phyloP scores from a whole-genome alignment of 345 rosid genomes.

The Populus ilicifolia region DNA sequence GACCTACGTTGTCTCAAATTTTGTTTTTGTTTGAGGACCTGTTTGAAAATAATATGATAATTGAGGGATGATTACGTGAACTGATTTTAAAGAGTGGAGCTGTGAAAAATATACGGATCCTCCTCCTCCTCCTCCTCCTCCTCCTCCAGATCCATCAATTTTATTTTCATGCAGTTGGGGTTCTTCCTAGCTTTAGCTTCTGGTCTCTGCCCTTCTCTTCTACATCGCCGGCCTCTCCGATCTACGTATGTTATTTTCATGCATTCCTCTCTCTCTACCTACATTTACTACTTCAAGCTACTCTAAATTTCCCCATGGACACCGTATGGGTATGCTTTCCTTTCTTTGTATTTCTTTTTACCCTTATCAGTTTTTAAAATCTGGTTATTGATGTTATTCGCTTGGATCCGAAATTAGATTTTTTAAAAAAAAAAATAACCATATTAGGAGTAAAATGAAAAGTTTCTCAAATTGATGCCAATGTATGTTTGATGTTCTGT shows the following conservation, averaged over 20 bases:
- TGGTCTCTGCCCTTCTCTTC: conserved; percentile 74
- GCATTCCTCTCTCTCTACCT: neutral
- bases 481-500: neutral
- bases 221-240: conserved; percentile 73
- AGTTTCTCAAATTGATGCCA: neutral
- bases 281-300: conserved; percentile 22
- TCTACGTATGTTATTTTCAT: conserved; percentile 36
- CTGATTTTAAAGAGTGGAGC: neutral
- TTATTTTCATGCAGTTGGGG: conserved; percentile 44
- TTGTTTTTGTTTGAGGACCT: neutral
- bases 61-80: neutral
- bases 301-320: conserved; percentile 59
- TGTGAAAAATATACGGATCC: too few species aligned
- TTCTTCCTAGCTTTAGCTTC: conserved; percentile 57
- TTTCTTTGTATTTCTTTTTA: neutral
- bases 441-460: too few species aligned
- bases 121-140: neutral
- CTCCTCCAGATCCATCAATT: neutral
- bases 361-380: neutral
- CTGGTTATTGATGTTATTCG: neutral
- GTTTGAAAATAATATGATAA: neutral
- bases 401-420: too few species aligned
- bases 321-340: conserved; percentile 69
- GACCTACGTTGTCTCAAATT: neutral
- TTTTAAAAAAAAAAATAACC: too few species aligned